Base-by-base conservation (phyloP, 2,329 filamentous ascomycete species). In the Colletotrichum chrysophilum region DNA sequence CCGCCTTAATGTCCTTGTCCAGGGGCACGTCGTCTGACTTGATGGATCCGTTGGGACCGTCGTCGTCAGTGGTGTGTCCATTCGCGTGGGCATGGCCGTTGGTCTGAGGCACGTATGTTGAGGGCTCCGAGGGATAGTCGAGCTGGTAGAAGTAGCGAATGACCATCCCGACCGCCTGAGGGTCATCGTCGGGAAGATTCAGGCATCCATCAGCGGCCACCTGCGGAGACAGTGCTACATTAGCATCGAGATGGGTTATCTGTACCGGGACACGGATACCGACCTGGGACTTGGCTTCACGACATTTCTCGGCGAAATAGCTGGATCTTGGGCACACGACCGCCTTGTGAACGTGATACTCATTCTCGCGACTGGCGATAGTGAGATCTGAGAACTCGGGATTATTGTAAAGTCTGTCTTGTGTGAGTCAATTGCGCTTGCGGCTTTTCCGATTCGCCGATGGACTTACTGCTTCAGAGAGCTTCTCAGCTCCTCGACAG, bases 381-480 rank as follows among this genome's bases (percentile, higher is more conserved):
- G 67, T 74, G 9, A 74, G 60, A 32, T 74, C 71, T 9, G 71
- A 71, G 26, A 58, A 74, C n/a, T 71, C 66, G 2, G 71, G 32
- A 30, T 66, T 26, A 2, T 65, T 13, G 18, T 71, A 74, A 5
- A 74, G 67, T 1, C 71, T 74, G 32, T 58, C 16, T 5, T 10
- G 1, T 13, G 43, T 74, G 4, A 70, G 32, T 21, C 48, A 28
- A 5, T 9, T 28, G 18, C 1, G 16, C 16, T 18, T 32, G 30
- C 30, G 30, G 30, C 30, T 24, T 3, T 1, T 6, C 7, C 3
- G 6, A 21, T 12, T 10, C 7, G 4, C 2, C 13, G 2, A 13
- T 14, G 1, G 4, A n/a, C 71, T 8, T 32, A 66, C 71, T 18
- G 43, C 36, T 28, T 66, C 4, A 74, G 34, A 13, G 71, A 74